A percentile compares a stretch with the other conserved stretches of the same genome.
These are phyloP conservation scores for Epichloe elymi DNA, from an alignment of 2,329 filamentous ascomycete genomes.

Conservation along the genomic window DNA sequence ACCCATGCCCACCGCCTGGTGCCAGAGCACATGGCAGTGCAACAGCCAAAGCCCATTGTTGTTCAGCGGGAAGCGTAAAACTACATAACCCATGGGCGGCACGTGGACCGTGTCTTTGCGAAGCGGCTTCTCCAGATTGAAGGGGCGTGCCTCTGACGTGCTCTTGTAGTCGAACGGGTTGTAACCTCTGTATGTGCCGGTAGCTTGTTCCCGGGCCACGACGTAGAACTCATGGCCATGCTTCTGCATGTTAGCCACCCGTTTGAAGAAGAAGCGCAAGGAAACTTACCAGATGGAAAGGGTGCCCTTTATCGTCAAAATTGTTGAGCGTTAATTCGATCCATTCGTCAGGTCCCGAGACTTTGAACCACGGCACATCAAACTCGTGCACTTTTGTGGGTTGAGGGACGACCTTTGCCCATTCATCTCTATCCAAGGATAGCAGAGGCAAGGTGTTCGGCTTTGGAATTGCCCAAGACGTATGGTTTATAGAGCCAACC, in stretches of 20 bases:
- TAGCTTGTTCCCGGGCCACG: constrained; percentile 4
- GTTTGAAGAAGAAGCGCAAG: neutral
- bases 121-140: constrained; percentile 13
- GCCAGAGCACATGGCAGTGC: constrained; percentile 25
- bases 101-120: constrained; percentile 20
- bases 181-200: constrained; percentile 6
- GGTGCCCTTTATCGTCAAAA: constrained; percentile 34
- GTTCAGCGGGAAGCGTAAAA: constrained; percentile 21
- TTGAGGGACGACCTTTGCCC: constrained; percentile 8
- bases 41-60: constrained; percentile 25
- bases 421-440: constrained; percentile 5
- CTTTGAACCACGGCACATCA: constrained; percentile 8
- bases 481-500: constrained; percentile 12
- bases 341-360: constrained; percentile 20
- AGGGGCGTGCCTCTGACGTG: neutral
- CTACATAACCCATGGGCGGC: constrained; percentile 20
- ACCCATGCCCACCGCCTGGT: constrained; percentile 21
- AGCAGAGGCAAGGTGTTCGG: constrained; percentile 8
- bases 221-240: constrained; percentile 11
- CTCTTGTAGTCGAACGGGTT: constrained; percentile 7
- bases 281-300: constrained; percentile 31
- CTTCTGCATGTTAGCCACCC: constrained; percentile 1
- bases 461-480: constrained; percentile 8
- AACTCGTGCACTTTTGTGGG: constrained; percentile 7
- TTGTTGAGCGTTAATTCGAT: constrained; percentile 37